Base-by-base conservation (phyloP, 257 asterid species). In the Eucommia ulmoides region DNA sequence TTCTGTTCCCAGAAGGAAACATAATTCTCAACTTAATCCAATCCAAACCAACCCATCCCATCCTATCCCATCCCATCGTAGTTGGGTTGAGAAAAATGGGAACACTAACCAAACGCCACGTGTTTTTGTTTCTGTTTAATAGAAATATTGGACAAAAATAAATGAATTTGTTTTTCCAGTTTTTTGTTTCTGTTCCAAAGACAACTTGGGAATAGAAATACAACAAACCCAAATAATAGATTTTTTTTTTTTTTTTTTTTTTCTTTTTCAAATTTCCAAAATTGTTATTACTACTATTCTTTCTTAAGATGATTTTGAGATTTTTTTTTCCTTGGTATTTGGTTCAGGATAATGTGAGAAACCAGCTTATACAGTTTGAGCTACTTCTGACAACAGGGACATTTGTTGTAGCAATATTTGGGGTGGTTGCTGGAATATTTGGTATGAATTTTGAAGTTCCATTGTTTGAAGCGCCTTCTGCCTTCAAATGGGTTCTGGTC, bases 331-430 rank as follows among this genome's bases (percentile, higher is more conserved):
- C n/a, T 42, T n/a, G n/a, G n/a, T 29, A 7, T 29, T 42, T 42
- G 48, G 48, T 21, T 42, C 92, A 86, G 99, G 99, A 91, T 67
- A 91, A 85, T 17, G 99, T 86, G 58, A 79, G 99, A 26, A 91
- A 91, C 78, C 96, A 91, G 80, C 94, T 86, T 56, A 83, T 91
- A 53, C 99, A 85, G 68, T 86, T 91, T 60, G 99, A 91, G 75
- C 65, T 91, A 61, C 47, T 91, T 24, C 73, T 91, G 47, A 91
- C 99, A n/a, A 91, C 99, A 16, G 96, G 95, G 24, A 83, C 99
- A 22, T 91, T 91, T 33, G 96, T 85, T 22, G 96, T 91, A 14
- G 89, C 99, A 19, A 83, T 86, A 57, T 86, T 81, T 53, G 99
- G 96, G 15, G 94, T 91, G 58, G 99, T 91, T 17, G 96, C 99